These are phyloP conservation scores for Nemania sp. DNA, from an alignment of 2,329 filamentous ascomycete genomes.

Conservation along the genomic window DNA sequence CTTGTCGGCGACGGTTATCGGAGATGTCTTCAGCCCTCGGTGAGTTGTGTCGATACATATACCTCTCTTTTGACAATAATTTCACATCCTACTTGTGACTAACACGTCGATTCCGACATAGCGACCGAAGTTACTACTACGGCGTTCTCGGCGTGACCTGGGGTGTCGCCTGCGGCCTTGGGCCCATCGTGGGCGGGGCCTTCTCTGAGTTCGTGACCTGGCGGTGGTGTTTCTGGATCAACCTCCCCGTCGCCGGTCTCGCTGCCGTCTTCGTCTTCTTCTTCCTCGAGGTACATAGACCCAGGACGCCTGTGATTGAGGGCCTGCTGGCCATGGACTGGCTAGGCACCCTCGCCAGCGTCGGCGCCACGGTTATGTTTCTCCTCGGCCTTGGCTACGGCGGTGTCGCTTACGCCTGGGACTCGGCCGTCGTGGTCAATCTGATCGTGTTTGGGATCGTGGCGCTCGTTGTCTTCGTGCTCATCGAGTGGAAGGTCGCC, in stretches of 20 bases:
- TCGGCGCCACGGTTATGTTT: constrained; percentile 70
- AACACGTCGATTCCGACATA: no score
- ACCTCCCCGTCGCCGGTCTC: constrained; percentile 33
- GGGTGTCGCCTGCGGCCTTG: constrained; percentile 8
- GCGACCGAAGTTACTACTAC: not conserved
- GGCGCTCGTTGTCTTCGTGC: constrained; percentile 56
- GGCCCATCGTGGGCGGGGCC: constrained; percentile 15
- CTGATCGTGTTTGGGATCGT: constrained; percentile 63
- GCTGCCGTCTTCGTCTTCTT: constrained; percentile 53
- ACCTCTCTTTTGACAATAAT: no score
- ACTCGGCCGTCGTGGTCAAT: constrained; percentile 64
- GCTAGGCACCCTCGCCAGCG: constrained; percentile 64
- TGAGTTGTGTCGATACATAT: no score
- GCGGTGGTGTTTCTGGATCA: constrained; percentile 55
- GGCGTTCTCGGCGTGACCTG: not conserved
- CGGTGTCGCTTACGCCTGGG: constrained; percentile 65
- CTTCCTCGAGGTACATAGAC: constrained; percentile 69
- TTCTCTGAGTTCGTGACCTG: constrained; percentile 7
- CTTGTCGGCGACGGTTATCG: constrained; percentile 1
- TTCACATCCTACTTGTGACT: no score
- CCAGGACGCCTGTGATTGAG: constrained; percentile 63
- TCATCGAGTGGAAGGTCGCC: constrained; percentile 67
- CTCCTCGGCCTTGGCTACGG: constrained; percentile 73
- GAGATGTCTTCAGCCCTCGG: constrained; percentile 1
- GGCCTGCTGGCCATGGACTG: constrained; percentile 67